Evolutionary conservation across 176 grass and related monocot genomes (phyloP).

Genomic region (Oryza rufipogon): DNA sequence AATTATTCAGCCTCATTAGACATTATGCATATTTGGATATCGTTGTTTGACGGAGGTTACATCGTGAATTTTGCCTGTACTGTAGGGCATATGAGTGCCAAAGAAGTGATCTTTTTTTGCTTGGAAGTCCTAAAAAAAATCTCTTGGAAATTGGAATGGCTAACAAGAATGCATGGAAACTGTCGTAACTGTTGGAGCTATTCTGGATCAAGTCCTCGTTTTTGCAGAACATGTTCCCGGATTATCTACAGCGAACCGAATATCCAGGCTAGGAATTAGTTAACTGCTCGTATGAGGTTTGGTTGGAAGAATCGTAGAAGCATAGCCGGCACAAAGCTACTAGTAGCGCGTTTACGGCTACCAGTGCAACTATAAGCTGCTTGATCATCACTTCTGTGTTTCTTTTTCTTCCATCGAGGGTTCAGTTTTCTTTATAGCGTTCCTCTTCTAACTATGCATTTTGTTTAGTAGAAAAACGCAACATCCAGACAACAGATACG

Average conservation of each 20-base stretch:
- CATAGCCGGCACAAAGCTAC: background rate
- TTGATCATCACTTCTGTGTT: background rate
- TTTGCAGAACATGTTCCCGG: background rate
- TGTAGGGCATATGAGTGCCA: background rate
- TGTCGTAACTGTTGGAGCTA: conserved; percentile 8
- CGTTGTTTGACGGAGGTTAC: background rate
- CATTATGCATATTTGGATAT: background rate
- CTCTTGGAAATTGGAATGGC: background rate
- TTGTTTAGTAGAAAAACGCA: background rate
- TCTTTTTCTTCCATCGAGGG: background rate
- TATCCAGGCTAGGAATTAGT: conserved; percentile 2
- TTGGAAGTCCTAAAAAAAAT: background rate
- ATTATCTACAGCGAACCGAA: background rate
- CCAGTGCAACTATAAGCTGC: background rate
- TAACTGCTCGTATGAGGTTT: background rate
- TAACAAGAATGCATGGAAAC: background rate
- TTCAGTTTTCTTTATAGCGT: background rate
- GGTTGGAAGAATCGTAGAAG: background rate
- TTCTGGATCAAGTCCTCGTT: background rate
- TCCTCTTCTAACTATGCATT: background rate
- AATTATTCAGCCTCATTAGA: background rate
- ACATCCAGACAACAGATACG: background rate
- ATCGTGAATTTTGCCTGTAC: background rate
- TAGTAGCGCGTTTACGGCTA: background rate
- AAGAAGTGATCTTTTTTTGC: background rate